phyloP scores from a whole-genome alignment of 73 alveolate genomes.

The Tetrahymena thermophila region DNA sequence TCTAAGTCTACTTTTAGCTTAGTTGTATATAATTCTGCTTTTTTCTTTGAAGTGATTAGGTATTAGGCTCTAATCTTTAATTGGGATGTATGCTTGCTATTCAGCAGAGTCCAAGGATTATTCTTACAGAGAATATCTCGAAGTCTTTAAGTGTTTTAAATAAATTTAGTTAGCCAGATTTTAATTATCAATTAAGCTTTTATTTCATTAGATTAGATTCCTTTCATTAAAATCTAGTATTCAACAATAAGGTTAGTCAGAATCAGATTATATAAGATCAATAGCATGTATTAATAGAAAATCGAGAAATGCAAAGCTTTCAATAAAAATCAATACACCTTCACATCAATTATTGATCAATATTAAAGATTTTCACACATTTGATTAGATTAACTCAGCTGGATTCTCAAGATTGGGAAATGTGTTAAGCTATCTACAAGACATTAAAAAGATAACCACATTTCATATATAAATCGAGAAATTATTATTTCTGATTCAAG shows the following conservation, averaged over 20 bases:
- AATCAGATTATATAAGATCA: not conserved
- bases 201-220: not conserved
- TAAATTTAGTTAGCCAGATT: no score
- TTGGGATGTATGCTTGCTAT: not conserved
- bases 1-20: not conserved
- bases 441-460: not conserved
- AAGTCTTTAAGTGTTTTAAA: no score
- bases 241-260: not conserved
- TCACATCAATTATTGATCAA: not conserved
- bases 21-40: not conserved
- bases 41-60: not conserved
- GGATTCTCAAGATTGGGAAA: not conserved
- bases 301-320: not conserved
- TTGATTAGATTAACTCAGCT: not conserved
- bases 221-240: not conserved
- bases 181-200: no score
- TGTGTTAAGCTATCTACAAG: constrained; percentile 1
- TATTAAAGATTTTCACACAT: not conserved
- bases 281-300: not conserved
- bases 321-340: not conserved
- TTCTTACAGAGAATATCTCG: no score
- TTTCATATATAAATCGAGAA: not conserved
- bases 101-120: not conserved
- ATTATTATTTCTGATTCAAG: not conserved
- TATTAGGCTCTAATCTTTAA: not conserved